Percentiles rank a stretch among this genome's conserved stretches.
Evolutionary conservation across 768 basidiomycete genomes (phyloP).

Genomic region (Termitomyces sp.): DNA sequence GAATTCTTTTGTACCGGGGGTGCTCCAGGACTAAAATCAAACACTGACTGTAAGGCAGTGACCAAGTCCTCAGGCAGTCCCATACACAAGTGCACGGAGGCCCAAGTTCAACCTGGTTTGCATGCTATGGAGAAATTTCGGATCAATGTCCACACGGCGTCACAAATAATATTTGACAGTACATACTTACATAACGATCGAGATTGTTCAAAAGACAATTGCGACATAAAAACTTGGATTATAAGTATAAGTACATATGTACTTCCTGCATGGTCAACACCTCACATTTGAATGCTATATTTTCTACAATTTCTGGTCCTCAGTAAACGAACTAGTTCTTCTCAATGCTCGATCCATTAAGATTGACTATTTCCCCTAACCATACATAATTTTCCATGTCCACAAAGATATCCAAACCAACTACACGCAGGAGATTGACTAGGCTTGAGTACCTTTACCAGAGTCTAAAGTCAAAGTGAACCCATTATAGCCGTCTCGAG

Average conservation of each 20-base stretch:
- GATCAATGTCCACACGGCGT: not conserved
- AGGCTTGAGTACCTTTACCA: not conserved
- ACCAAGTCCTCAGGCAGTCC: not conserved
- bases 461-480: not conserved
- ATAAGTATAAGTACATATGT: too few species aligned
- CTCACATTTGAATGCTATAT: too few species aligned
- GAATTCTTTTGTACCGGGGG: not conserved
- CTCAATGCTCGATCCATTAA: too few species aligned
- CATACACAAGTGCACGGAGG: not conserved
- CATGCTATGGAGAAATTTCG: not conserved
- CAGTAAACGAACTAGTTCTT: too few species aligned
- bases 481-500: constrained; percentile 14
- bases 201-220: too few species aligned
- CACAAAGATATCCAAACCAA: not conserved
- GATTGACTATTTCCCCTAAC: too few species aligned
- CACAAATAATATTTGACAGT: not conserved
- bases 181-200: too few species aligned
- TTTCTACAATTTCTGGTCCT: too few species aligned
- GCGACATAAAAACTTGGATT: too few species aligned
- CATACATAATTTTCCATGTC: too few species aligned
- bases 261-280: too few species aligned
- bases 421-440: not conserved
- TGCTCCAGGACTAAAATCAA: not conserved
- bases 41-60: not conserved
- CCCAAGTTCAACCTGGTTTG: not conserved